Evolutionary conservation across 169 alveolate species (phyloP), one percentile per base, ranked within the genome.

Genomic region (Hammondia hammondi): DNA sequence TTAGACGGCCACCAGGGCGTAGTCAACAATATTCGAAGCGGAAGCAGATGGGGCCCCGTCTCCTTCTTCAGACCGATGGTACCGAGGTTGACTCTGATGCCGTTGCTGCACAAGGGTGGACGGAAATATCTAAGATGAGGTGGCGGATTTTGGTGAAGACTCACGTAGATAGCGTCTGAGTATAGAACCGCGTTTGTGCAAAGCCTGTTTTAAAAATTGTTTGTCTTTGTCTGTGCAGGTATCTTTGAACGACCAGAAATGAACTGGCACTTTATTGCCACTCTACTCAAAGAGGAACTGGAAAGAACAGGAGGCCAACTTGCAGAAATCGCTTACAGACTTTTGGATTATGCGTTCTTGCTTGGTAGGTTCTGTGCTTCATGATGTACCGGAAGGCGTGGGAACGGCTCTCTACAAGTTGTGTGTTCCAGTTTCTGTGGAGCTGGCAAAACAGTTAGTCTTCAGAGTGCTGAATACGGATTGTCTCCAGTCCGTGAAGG

Each of bases 181-280:
- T 24, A 24, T 24, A 71, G 81, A 71, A 24, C 43, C 14, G n/a
- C 81, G 81, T n/a, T 14, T 71, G n/a, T 71, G n/a, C 37, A 24
- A 24, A 29, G 43, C n/a, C 29, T 0, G n/a, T 71, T 24, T 21
- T 10, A n/a, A 24, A 4, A n/a, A 29, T 71, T 71, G 43, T 71
- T n/a, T n/a, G 81, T 71, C 85, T 73, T 14, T 37, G 37, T 73
- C 85, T n/a, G 10, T 52, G 57, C 94, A 91, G 94, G 94, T 43
- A 81, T 91, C 70, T 91, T 91, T 57, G 94, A 91, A 91, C 70
- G 82, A 37, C 94, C 91, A 29, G 91, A 88, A 10, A 91, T 91
- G 94, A 67, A 57, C 46, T 91, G 94, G 94, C 91, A 91, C 35
- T 91, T 35, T n/a, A 91, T 91, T 12, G 94, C 94, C 3, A 48